Percentiles rank a stretch among this genome's conserved stretches.
These are phyloP conservation scores for Medicago arabica DNA, from an alignment of 306 rosid genomes.

Conservation along the genomic window DNA sequence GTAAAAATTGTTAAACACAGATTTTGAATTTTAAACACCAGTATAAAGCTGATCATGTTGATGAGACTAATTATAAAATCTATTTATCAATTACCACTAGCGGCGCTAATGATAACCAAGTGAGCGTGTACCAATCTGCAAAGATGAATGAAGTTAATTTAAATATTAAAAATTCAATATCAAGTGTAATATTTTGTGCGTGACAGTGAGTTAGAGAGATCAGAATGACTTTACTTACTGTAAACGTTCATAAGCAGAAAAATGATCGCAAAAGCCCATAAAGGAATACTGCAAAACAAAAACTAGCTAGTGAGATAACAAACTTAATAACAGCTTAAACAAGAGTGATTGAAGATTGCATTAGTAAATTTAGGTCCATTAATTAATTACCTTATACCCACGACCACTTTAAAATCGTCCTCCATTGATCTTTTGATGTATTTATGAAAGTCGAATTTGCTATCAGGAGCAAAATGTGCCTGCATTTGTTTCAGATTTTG, in stretches of 20 bases:
- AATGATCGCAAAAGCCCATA: conserved; percentile 63
- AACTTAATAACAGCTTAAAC: neutral
- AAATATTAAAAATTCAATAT: too few relatives aligned
- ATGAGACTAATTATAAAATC: neutral
- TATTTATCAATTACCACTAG: conserved; percentile 56
- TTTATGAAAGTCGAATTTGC: conserved; percentile 72
- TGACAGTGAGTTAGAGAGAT: neutral
- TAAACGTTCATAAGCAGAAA: conserved; percentile 66
- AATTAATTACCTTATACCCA: conserved; percentile 62
- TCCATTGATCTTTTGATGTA: conserved; percentile 79
- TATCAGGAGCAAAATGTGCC: conserved; percentile 70
- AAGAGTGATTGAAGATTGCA: neutral
- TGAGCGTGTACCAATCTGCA: conserved; percentile 67
- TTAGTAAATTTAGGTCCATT: neutral
- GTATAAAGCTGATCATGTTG: neutral
- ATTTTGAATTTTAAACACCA: neutral
- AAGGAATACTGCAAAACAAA: conserved; percentile 58
- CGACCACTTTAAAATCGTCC: conserved; percentile 76
- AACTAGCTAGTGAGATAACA: neutral
- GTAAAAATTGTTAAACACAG: conserved; percentile 2
- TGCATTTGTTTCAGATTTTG: conserved; percentile 19
- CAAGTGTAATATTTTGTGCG: neutral
- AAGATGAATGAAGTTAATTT: neutral
- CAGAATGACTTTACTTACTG: conserved; percentile 50
- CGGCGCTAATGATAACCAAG: conserved; percentile 64